A percentile compares a stretch with the other conserved stretches of the same genome.
phyloP scores from a whole-genome alignment of 148 eudicot genomes.

The Vaccinium macrocarpon region DNA sequence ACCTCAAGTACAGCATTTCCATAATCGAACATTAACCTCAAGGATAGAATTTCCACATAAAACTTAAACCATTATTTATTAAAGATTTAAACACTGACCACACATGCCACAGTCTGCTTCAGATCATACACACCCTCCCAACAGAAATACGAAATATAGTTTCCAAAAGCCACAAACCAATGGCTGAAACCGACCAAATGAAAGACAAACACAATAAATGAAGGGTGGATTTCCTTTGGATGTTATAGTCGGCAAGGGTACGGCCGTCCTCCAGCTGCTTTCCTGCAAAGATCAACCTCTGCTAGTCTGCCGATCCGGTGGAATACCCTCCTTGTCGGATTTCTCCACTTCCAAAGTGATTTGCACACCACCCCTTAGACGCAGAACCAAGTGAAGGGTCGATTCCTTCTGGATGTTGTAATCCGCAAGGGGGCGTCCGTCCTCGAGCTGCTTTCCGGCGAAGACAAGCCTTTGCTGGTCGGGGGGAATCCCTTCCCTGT shows the following conservation, averaged over 20 bases:
- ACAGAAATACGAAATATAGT: background rate
- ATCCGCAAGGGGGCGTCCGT: conserved; percentile 14
- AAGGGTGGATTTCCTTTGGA: background rate
- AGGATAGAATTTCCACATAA: background rate
- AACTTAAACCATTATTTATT: background rate
- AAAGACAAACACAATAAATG: background rate
- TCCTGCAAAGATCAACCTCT: background rate
- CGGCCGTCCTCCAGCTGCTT: background rate
- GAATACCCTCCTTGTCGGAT: background rate
- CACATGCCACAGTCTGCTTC: background rate
- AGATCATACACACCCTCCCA: background rate
- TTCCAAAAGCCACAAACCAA: background rate
- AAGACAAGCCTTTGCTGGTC: conserved; percentile 19
- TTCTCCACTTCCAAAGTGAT: background rate
- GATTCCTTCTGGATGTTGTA: conserved; percentile 21
- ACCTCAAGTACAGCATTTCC: too few species aligned
- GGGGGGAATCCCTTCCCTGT: conserved; percentile 16
- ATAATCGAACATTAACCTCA: background rate
- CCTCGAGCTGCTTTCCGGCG: conserved; percentile 18
- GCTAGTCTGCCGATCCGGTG: background rate
- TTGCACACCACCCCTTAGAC: background rate
- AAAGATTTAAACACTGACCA: background rate
- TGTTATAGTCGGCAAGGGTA: background rate
- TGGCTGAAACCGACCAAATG: background rate
- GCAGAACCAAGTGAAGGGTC: background rate